Percentiles rank a stretch among this genome's conserved stretches.
Conservation (phyloP, 1,139 yeast species). For the Taphrina confusa region DNA sequence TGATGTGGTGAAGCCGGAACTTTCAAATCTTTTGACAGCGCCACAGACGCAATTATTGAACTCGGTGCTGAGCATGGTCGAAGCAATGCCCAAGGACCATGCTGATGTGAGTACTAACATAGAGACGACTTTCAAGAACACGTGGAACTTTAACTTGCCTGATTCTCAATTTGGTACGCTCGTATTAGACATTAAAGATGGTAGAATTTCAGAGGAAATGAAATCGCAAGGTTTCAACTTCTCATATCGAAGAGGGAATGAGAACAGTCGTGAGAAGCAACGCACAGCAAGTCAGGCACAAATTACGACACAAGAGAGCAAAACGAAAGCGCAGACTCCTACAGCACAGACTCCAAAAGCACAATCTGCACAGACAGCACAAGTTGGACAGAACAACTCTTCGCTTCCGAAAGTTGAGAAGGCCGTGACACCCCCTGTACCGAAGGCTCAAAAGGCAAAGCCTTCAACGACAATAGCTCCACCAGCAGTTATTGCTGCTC, state of each 20-base stretch:
- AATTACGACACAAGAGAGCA: background rate
- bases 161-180: conserved; percentile 57
- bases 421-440: conserved; percentile 27
- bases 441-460: conserved; percentile 21
- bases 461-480: background rate
- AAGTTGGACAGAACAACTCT: background rate
- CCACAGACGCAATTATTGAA: conserved; percentile 51
- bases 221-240: conserved; percentile 57
- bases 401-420: background rate
- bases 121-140: conserved; percentile 63
- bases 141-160: conserved; percentile 77
- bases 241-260: conserved; percentile 46
- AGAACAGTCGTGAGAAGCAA: conserved; percentile 12
- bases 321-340: conserved; percentile 4
- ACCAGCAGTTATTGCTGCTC: conserved; percentile 5
- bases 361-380: conserved; percentile 2
- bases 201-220: conserved; percentile 51
- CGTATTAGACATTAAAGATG: conserved; percentile 50
- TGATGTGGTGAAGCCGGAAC: conserved; percentile 60
- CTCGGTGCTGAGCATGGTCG: conserved; percentile 62
- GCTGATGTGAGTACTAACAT: conserved; percentile 43
- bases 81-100: conserved; percentile 58
- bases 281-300: conserved; percentile 12
- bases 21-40: conserved; percentile 49
- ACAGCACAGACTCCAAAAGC: conserved; percentile 17